phyloP scores from a whole-genome alignment of 2,329 filamentous ascomycete species.

The Botrytis cinerea region DNA sequence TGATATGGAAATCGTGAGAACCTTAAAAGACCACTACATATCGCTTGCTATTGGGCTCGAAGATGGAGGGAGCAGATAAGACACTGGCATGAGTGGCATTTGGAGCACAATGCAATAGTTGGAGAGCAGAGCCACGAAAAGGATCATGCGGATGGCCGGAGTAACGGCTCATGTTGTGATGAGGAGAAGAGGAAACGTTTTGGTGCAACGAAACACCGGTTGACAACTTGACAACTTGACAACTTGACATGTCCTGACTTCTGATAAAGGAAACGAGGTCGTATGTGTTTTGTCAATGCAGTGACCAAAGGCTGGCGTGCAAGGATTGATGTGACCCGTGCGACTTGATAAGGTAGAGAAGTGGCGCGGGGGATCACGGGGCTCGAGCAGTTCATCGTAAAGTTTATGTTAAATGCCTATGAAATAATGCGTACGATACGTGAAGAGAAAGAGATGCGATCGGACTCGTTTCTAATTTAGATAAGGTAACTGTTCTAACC shows the following conservation, averaged over 20 bases:
- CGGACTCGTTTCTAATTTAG: not conserved
- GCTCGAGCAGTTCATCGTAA: not conserved
- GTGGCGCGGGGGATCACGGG: conserved; percentile 5
- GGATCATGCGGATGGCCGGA: conserved; percentile 20
- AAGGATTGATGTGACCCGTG: conserved; percentile 1
- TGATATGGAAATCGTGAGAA: conserved; percentile 9
- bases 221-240: conserved; percentile 1
- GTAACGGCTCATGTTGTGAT: conserved; percentile 21
- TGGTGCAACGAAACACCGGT: conserved; percentile 8
- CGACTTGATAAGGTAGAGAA: conserved; percentile 4
- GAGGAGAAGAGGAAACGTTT: conserved; percentile 1
- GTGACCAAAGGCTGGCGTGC: conserved; percentile 1
- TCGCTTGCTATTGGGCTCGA: not conserved
- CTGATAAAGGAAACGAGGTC: not conserved
- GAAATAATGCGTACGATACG: not conserved
- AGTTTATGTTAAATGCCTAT: not conserved
- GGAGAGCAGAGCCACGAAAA: conserved; percentile 18
- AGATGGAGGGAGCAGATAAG: not conserved
- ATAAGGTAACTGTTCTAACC: not conserved
- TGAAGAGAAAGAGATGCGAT: not conserved
- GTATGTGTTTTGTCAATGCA: conserved; percentile 20
- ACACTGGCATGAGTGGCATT: not conserved
- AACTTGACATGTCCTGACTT: not conserved
- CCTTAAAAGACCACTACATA: not conserved
- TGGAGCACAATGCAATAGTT: not conserved